Percentiles rank a stretch among this genome's conserved stretches.
Evolutionary conservation across 257 asterid species (phyloP).

Genomic region (Lycium barbarum): DNA sequence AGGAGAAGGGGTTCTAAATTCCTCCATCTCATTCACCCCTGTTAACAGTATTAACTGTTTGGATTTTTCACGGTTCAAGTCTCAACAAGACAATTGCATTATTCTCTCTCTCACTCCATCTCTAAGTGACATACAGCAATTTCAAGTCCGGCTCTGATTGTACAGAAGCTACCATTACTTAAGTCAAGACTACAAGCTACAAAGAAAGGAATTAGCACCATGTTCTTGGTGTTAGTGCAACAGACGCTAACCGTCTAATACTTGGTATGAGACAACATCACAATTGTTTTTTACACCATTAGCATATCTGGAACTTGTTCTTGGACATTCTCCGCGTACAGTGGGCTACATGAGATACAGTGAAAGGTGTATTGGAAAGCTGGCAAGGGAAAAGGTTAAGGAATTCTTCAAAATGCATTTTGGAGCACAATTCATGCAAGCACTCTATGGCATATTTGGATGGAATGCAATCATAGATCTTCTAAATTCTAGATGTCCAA

Average conservation of each 20-base stretch:
- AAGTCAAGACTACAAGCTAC: constrained; percentile 23
- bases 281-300: neutral
- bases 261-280: neutral
- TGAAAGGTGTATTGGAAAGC: neutral
- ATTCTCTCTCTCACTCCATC: neutral
- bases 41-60: neutral
- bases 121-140: constrained; percentile 15
- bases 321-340: neutral
- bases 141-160: neutral
- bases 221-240: neutral
- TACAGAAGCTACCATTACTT: constrained; percentile 6
- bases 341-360: neutral
- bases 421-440: neutral
- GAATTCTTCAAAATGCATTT: neutral
- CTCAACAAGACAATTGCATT: neutral
- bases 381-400: neutral
- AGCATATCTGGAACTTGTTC: neutral
- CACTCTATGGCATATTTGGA: neutral
- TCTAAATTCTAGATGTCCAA: neutral
- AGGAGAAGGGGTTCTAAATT: constrained; percentile 23
- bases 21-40: neutral
- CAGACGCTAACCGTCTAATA: neutral
- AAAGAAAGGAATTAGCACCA: constrained; percentile 23
- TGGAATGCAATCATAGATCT: neutral
- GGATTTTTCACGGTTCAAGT: neutral